Evolutionary conservation across 2,329 filamentous ascomycete species (phyloP), one percentile per base, ranked within the genome.

Genomic region (Onygena corvina): DNA sequence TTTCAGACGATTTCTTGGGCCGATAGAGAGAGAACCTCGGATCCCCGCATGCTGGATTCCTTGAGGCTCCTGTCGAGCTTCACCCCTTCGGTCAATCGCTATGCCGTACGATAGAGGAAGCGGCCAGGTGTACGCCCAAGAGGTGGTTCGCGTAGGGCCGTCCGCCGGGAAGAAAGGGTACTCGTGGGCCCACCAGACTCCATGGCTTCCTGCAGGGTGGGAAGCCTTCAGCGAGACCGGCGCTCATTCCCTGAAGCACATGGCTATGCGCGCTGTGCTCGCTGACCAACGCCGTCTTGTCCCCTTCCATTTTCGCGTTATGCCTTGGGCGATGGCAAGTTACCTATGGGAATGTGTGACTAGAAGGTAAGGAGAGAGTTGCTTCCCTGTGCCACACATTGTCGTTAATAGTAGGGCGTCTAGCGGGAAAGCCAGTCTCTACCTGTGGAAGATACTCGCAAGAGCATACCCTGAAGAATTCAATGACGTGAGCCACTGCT

Each of bases 391-490:
- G 5, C 29, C 18, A 48, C 20, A 34, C 14, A 20, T 53, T 14
- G 46, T 31, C 9, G 20, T 16, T 50, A 35, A 35, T 46, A 35
- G 45, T 34, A 54, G 29, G 47, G 52, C 31, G 14, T 50, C 9
- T 44, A 68, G 66, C 51, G 54, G 57, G 12, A 65, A 62, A 33
- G 57, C 62, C 52, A 71, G 66, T 18, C 54, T 70, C 23, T 59
- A 69, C 47, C 64, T 68, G 56, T 72, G 69, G 69, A 69, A 67
- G 34, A 57, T 69, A n/a, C 61, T 70, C 47, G 61, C 62, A 12
- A 61, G 56, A 3, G 58, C 53, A 14, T 71, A 71, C 55, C 62
- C 65, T 6, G 33, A 47, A 6, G 54, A 68, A 30, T 69, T 71
- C 33, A 54, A 52, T 5, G 27, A 57, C 16, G 18, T 60, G 14